These are phyloP conservation scores for Botrytis byssoidea DNA, from an alignment of 2,329 filamentous ascomycete species.

Conservation along the genomic window DNA sequence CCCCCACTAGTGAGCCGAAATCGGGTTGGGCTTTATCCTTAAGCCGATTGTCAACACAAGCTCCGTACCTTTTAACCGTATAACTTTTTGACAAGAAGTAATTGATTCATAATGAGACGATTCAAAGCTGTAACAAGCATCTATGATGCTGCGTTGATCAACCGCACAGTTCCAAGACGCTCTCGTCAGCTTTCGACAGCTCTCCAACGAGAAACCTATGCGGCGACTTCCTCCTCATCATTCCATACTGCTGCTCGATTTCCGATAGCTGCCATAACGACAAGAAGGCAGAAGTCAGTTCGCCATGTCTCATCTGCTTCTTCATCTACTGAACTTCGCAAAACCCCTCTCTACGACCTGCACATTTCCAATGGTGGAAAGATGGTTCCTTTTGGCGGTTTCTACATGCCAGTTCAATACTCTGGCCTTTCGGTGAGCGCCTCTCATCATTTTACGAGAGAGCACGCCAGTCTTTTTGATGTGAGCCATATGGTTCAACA, in stretches of 20 bases:
- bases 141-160: slow-evolving; percentile 24
- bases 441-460: slow-evolving; percentile 86
- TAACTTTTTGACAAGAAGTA: slow-evolving; percentile 20
- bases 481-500: slow-evolving; percentile 97
- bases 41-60: slow-evolving; percentile 21
- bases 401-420: slow-evolving; percentile 92
- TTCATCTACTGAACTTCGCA: slow-evolving; percentile 44
- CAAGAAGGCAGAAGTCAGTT: not conserved
- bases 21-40: slow-evolving; percentile 2
- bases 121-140: slow-evolving; percentile 32
- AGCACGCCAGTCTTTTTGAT: slow-evolving; percentile 88
- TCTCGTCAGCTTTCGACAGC: slow-evolving; percentile 34
- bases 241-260: slow-evolving; percentile 18
- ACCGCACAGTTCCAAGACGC: slow-evolving; percentile 23
- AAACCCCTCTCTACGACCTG: slow-evolving; percentile 75
- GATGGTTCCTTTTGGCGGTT: slow-evolving; percentile 96
- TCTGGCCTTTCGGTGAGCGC: slow-evolving; percentile 71
- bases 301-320: slow-evolving; percentile 29
- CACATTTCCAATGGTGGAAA: slow-evolving; percentile 79
- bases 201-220: slow-evolving; percentile 24
- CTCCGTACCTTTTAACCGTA: slow-evolving; percentile 18
- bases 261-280: slow-evolving; percentile 3
- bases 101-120: slow-evolving; percentile 37
- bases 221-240: slow-evolving; percentile 14
- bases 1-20: slow-evolving; percentile 15